Evolutionary conservation across 1,139 yeast genomes (phyloP).

Genomic region (Saccharomyces hybrid): DNA sequence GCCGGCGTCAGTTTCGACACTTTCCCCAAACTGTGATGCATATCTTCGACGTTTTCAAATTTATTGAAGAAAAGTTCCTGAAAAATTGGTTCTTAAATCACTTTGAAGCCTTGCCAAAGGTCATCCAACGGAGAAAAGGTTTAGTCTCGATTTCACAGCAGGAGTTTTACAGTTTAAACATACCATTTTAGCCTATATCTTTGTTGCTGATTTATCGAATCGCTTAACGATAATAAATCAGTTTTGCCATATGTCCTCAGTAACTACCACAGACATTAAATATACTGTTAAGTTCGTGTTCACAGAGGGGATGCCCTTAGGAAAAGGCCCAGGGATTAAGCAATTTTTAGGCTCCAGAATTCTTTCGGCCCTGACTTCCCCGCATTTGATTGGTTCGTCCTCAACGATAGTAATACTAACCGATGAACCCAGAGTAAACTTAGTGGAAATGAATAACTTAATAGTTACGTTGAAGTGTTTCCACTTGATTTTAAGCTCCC

Average conservation of each 20-base stretch:
- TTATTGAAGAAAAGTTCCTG: too few relatives aligned
- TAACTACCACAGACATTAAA: not conserved
- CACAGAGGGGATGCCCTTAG: not conserved
- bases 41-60: too few relatives aligned
- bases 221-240: too few relatives aligned
- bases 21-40: too few relatives aligned
- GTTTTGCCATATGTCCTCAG: not conserved
- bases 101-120: too few relatives aligned
- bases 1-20: not conserved
- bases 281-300: not conserved
- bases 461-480: not conserved
- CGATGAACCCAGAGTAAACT: not conserved
- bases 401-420: not conserved
- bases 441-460: not conserved
- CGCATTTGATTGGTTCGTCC: constrained; percentile 7
- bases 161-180: too few relatives aligned
- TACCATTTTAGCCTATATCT: too few relatives aligned
- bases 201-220: too few relatives aligned
- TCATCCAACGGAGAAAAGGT: too few relatives aligned
- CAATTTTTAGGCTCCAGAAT: constrained; percentile 4
- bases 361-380: constrained; percentile 9
- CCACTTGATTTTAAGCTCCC: not conserved
- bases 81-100: too few relatives aligned
- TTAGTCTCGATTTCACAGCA: too few relatives aligned
- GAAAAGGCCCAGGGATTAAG: not conserved